A percentile compares a stretch with the other conserved stretches of the same genome.
These are phyloP conservation scores for Globisporangium viniferum DNA, from an alignment of 352 stramenopile species.

Conservation along the genomic window DNA sequence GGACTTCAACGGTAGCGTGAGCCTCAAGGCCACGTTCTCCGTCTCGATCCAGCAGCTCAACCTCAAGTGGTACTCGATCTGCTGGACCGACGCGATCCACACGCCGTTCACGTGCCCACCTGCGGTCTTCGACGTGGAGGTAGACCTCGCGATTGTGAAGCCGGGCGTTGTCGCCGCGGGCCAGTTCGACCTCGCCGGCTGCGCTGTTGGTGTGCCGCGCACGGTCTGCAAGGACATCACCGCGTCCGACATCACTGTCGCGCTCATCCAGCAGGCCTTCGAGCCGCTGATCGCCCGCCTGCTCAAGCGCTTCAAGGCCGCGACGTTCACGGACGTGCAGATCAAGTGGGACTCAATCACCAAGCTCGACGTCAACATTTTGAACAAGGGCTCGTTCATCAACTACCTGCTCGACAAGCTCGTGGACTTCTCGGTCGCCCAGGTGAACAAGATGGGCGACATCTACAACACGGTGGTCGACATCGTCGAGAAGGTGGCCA, in stretches of 20 bases:
- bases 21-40: conserved; percentile 31
- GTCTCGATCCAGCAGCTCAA: conserved; percentile 52
- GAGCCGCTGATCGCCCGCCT: conserved; percentile 34
- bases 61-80: conserved; percentile 63
- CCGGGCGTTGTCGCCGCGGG: conserved; percentile 30
- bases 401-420: conserved; percentile 44
- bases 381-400: conserved; percentile 36
- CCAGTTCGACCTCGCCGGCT: conserved; percentile 36
- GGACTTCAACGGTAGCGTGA: conserved; percentile 38
- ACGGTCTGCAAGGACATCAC: conserved; percentile 50
- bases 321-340: conserved; percentile 29
- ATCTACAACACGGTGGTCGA: conserved; percentile 46
- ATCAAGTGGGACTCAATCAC: conserved; percentile 47
- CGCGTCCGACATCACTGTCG: conserved; percentile 39
- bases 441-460: conserved; percentile 68
- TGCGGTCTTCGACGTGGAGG: conserved; percentile 31
- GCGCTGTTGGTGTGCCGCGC: conserved; percentile 25
- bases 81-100: conserved; percentile 54
- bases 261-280: conserved; percentile 32
- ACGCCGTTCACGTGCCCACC: conserved; percentile 35
- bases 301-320: conserved; percentile 29
- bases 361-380: conserved; percentile 49
- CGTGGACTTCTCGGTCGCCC: conserved; percentile 40
- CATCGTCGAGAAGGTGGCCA: conserved; percentile 34
- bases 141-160: conserved; percentile 37